Base-by-base conservation (phyloP, 2,329 filamentous ascomycete species). In the Harringtonia lauricola region DNA sequence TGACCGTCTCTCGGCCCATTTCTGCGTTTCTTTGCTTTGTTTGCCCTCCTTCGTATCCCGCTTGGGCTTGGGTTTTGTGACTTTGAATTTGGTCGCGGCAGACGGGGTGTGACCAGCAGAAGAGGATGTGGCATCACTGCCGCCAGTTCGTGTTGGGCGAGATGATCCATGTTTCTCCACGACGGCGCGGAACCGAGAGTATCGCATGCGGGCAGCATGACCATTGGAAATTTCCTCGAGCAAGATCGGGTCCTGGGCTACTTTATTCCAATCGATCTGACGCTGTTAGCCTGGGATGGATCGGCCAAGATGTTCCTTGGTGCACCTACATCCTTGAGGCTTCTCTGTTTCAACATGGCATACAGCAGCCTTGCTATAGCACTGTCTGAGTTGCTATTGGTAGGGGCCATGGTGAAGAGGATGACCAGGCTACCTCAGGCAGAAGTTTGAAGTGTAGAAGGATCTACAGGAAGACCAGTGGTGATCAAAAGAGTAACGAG, bases 141-240 rank as follows among this genome's bases (percentile, higher is more conserved):
- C 22, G 2, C 36, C 39, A 10, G 29, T n/a, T 5, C 42, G 42
- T 17, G 8, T 29, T 9, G 21, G 36, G 15, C 42, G 36, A 8
- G 21, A 10, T 17, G 26, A 34, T 41, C 10, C 15, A 14, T 33
- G 39, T 18, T 47, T 50, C 8, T 50, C 48, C 53, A 77, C 65
- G 12, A 66, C 59, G 10, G 62, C 54, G 24, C 63, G 61, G 54
- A 76, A 76, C 30, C 74, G 67, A 14, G 72, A 70, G 56, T 70
- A 79, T 43, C 74, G 65, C 74, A 79, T 79, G 39, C 74, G 69
- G 28, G 74, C 74, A 26, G 74, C 74, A 56, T 79, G 74, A 36
- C 74, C 74, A 53, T 78, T 79, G 49, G 71, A 67, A 47, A 78
- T 77, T 51, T 67, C 63, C 40, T 75, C 65, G 21, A 67, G 49